Evolutionary conservation across 495 filamentous ascomycete species (phyloP), one percentile per base, ranked within the genome.

Genomic region (Penicillium paxilli): DNA sequence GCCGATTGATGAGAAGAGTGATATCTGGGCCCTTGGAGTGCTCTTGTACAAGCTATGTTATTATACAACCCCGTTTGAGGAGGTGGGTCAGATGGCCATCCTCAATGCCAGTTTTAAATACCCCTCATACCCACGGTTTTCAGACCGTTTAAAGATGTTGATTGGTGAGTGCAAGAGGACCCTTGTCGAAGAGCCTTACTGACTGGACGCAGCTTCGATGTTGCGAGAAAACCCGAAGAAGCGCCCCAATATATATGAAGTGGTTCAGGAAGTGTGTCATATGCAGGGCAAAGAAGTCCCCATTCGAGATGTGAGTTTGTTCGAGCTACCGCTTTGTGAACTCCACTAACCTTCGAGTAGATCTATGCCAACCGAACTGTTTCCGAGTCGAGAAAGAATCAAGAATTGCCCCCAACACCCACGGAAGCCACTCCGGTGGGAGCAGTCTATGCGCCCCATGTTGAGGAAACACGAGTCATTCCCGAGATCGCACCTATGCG

Each of bases 21-120:
- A 98, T 72, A 96, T 98, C 17, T 98, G 94, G 94, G 94, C 94
- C 1, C 78, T 98, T 33, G 94, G 94, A 12, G 94, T 98, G 25
- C 78, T 98, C 44, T 77, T 98, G 44, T 98, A 98, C 78, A 98
- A 98, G 78, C 80, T 98, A 49, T 98, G 94, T 75, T 98, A 98
- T 76, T 98, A 98, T 75, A 98, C 95, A 23, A 98, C 94, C 8
- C 94, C 94, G 3, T 98, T 98, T 64, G 94, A 98, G 72, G 95
- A 97, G 51, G 89, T 94, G 60, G 94, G 94, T 17, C 92, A 96
- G 73, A 90, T 98, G 73, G 94, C 94, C n/a, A 98, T 98, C 58
- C 76, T 98, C 35, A 98, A 97, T 65, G 94, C 95, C 35, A 95
- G 83, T 62, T 98, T 89, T 83, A 94, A 90, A 67, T 98, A 88